These are phyloP conservation scores for Akebia trifoliata DNA, from an alignment of 164 flowering plant genomes.

Conservation along the genomic window DNA sequence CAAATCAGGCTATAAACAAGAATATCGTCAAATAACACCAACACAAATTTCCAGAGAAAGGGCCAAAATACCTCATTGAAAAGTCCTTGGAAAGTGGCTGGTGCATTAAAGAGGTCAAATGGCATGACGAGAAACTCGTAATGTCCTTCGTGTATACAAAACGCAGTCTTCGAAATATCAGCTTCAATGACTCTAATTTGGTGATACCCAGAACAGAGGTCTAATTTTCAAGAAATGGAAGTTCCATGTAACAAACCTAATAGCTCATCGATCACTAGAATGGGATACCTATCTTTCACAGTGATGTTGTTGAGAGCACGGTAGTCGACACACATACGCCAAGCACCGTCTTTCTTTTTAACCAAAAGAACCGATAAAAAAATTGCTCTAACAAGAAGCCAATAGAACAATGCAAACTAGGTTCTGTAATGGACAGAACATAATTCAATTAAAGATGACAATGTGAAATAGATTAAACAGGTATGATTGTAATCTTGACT, in stretches of 20 bases:
- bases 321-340: too few species aligned
- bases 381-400: too few species aligned
- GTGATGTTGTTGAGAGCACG: too few species aligned
- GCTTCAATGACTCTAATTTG: neutral
- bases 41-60: neutral
- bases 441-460: too few species aligned
- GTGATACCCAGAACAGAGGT: neutral
- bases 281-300: neutral
- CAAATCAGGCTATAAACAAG: too few species aligned
- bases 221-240: neutral
- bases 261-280: neutral
- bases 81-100: neutral
- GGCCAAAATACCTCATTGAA: neutral
- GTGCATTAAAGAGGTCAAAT: slow-evolving; percentile 7
- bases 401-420: too few species aligned
- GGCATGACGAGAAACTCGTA: slow-evolving; percentile 9
- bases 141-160: neutral
- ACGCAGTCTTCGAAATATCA: neutral
- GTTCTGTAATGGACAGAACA: too few species aligned
- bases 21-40: too few species aligned
- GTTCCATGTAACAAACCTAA: slow-evolving; percentile 2
- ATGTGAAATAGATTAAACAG: too few species aligned
- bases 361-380: too few species aligned
- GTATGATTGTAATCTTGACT: too few species aligned
- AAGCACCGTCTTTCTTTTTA: too few species aligned